Evolutionary conservation across 345 rosid genomes (phyloP).

Genomic region (Camelina hispida): DNA sequence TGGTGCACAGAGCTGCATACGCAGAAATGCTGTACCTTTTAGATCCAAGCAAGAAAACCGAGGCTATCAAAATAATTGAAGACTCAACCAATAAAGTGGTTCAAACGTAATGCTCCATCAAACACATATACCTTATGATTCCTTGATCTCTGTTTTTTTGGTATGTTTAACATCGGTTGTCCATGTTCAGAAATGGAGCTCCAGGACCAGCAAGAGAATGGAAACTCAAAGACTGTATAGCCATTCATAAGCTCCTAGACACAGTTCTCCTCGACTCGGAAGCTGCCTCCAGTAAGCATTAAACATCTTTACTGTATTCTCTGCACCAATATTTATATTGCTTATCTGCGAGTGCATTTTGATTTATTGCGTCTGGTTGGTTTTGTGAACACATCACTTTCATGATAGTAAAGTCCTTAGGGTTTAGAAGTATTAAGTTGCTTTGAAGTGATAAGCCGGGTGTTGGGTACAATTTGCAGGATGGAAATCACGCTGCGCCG

Average conservation of each 20-base stretch:
- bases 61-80: slow-evolving; percentile 79
- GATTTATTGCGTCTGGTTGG: slow-evolving; percentile 18
- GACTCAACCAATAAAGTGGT: slow-evolving; percentile 64
- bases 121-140: not conserved
- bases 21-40: slow-evolving; percentile 81
- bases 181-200: slow-evolving; percentile 59
- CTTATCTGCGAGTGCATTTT: slow-evolving; percentile 11
- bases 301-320: slow-evolving; percentile 15
- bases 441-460: not conserved
- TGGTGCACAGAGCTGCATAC: slow-evolving; percentile 93
- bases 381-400: not conserved
- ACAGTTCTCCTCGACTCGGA: slow-evolving; percentile 60
- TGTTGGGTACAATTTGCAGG: slow-evolving; percentile 52
- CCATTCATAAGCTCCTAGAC: slow-evolving; percentile 70
- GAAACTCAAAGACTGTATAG: slow-evolving; percentile 87
- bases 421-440: slow-evolving; percentile 18
- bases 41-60: slow-evolving; percentile 69
- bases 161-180: not conserved
- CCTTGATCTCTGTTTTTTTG: not conserved
- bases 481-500: slow-evolving; percentile 79
- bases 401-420: slow-evolving; percentile 12
- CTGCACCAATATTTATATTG: not conserved
- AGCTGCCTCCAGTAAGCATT: slow-evolving; percentile 79
- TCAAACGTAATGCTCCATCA: slow-evolving; percentile 54
- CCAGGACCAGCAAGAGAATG: slow-evolving; percentile 67